Evolutionary conservation across 148 eudicot genomes (phyloP).

Genomic region (Bassia scoparia): DNA sequence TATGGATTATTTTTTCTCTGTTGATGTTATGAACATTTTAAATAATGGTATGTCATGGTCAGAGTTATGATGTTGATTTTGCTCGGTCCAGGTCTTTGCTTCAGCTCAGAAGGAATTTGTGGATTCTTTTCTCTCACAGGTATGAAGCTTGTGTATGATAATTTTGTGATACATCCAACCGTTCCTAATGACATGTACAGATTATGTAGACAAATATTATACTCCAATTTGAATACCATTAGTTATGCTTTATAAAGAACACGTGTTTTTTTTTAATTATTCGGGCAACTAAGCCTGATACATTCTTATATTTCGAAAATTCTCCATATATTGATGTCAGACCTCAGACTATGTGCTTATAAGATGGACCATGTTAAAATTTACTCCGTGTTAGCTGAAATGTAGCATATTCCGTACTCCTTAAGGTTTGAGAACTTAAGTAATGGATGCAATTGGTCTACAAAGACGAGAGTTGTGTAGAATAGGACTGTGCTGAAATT

Average conservation of each 20-base stretch:
- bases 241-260: not conserved
- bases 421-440: too few species aligned
- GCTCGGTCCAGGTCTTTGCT: slow-evolving; percentile 68
- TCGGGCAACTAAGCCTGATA: not conserved
- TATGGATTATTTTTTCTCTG: slow-evolving; percentile 33
- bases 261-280: not conserved
- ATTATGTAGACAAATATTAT: not conserved
- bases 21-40: too few species aligned
- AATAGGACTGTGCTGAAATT: too few species aligned
- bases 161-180: not conserved
- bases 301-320: too few species aligned
- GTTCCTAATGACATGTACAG: not conserved
- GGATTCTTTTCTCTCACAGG: slow-evolving; percentile 95
- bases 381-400: not conserved
- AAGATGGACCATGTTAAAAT: not conserved
- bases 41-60: slow-evolving; percentile 2
- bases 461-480: too few species aligned
- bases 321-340: too few species aligned
- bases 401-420: not conserved
- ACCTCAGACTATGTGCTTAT: not conserved
- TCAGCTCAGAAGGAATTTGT: slow-evolving; percentile 87
- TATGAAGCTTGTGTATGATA: slow-evolving; percentile 25
- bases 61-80: slow-evolving; percentile 9
- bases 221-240: too few species aligned
- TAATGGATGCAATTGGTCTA: not conserved